Percentiles rank a stretch among this genome's conserved stretches.
phyloP scores from a whole-genome alignment of 2,329 filamentous ascomycete genomes.

The Trichoderma semiorbis region DNA sequence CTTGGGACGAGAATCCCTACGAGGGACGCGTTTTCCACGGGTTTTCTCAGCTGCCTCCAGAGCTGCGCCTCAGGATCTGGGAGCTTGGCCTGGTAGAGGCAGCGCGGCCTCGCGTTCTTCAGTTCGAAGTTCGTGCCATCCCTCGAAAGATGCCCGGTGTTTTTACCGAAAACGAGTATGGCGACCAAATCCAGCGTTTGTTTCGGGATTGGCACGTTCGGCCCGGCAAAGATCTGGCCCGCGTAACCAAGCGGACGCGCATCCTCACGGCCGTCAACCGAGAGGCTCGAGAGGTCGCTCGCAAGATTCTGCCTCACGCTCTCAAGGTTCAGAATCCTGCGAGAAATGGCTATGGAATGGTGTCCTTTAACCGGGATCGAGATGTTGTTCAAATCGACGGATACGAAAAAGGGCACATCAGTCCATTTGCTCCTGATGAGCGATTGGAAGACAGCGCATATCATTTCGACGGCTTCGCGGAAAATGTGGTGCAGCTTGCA shows the following conservation, averaged over 20 bases:
- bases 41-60: conserved; percentile 32
- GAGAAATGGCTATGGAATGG: conserved; percentile 22
- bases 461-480: conserved; percentile 28
- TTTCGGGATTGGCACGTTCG: not conserved
- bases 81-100: conserved; percentile 32
- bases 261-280: conserved; percentile 33
- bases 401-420: not conserved
- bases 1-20: conserved; percentile 6
- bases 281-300: conserved; percentile 36
- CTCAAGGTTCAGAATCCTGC: conserved; percentile 27
- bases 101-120: conserved; percentile 23
- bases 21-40: conserved; percentile 23
- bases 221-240: conserved; percentile 22
- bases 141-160: not conserved
- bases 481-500: conserved; percentile 31
- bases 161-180: not conserved
- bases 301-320: conserved; percentile 32
- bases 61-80: conserved; percentile 35
- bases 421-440: not conserved
- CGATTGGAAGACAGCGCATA: not conserved
- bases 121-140: conserved; percentile 7
- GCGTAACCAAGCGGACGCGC: conserved; percentile 30
- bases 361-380: conserved; percentile 30
- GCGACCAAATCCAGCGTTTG: not conserved
- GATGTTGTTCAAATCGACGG: conserved; percentile 32